These are phyloP conservation scores for Cytospora leucostoma DNA, from an alignment of 2,329 filamentous ascomycete species.

Conservation along the genomic window DNA sequence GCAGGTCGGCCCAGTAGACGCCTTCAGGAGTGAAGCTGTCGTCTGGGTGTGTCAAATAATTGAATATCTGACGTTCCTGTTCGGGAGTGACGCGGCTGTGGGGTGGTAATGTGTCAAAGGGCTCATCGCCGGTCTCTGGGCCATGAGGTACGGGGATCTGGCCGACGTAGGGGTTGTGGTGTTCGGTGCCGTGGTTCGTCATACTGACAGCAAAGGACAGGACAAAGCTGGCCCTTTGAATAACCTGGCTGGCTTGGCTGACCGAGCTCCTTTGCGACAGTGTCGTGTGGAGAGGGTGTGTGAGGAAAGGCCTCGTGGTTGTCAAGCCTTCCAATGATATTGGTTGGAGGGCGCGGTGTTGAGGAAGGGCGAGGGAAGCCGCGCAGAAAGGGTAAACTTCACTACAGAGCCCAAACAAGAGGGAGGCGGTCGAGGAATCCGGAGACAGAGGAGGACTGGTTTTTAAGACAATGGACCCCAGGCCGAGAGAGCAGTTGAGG, in stretches of 20 bases:
- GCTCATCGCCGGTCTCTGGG: slow-evolving; percentile 51
- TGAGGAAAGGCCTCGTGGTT: not conserved
- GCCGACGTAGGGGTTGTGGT: slow-evolving; percentile 48
- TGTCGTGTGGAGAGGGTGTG: not conserved
- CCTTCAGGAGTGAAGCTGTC: slow-evolving; percentile 84
- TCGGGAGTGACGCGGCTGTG: slow-evolving; percentile 41
- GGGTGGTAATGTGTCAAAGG: slow-evolving; percentile 46
- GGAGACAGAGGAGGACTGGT: not conserved
- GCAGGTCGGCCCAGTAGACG: slow-evolving; percentile 90
- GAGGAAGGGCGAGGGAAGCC: not conserved
- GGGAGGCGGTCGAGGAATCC: not conserved
- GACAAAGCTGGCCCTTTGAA: not conserved
- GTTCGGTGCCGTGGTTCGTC: slow-evolving; percentile 41
- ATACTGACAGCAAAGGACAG: slow-evolving; percentile 31
- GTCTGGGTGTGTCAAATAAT: slow-evolving; percentile 80
- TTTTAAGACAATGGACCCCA: not conserved
- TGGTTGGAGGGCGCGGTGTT: not conserved
- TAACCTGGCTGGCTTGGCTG: not conserved
- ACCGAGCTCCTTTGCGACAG: not conserved
- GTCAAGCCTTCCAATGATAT: not conserved
- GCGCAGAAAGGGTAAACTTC: not conserved
- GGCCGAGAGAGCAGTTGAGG: not conserved
- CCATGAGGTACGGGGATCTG: slow-evolving; percentile 59
- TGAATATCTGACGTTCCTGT: slow-evolving; percentile 65
- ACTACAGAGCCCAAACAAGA: not conserved